Evolutionary conservation across 23 red algal genomes (phyloP), one percentile per base, ranked within the genome.

Genomic region (Gracilariopsis chorda): DNA sequence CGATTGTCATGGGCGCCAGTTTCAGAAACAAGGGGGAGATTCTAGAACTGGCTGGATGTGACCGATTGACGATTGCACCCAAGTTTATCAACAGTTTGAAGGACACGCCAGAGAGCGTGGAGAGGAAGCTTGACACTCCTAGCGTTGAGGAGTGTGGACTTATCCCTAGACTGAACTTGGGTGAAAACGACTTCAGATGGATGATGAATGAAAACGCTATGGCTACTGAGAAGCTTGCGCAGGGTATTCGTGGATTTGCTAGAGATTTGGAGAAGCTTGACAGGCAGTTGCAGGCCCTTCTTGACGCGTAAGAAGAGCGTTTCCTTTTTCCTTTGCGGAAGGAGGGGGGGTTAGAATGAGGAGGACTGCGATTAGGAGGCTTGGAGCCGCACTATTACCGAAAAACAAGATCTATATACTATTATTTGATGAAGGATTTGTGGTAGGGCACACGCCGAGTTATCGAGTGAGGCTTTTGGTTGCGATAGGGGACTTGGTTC

Each of bases 1-100:
- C 94, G 12, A 90, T 96, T 73, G 94, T 96, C 48, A 96, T 96
- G 94, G 94, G 94, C 51, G 94, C 94, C 17, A 90, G 84, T 39
- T 96, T 96, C 48, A 82, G 94, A 46, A 96, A 96, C 72, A 78
- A 80, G 44, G 94, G 73, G 21, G 94, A 96, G 69, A 96, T 96
- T 82, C 58, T 96, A 17, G 82, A 87, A 52, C 80, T 96, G 48
- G 94, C 94, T n/a, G 94, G 94, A 11, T 96, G 94, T 77, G 94
- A 96, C 60, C 94, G 94, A 11, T 65, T 96, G 37, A 96, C 94
- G n/a, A 92, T 96, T 70, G 84, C 94, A 20, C 94, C 94, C 13
- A 96, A 96, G 88, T 84, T 92, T 44, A 86, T 96, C 45, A 77
- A 86, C 35, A 56, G 51, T 24, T 63, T 96, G 42, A 84, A 78